Percentiles rank a stretch among this genome's conserved stretches.
These are phyloP conservation scores for Suillus discolor DNA, from an alignment of 768 basidiomycete species.

Conservation along the genomic window DNA sequence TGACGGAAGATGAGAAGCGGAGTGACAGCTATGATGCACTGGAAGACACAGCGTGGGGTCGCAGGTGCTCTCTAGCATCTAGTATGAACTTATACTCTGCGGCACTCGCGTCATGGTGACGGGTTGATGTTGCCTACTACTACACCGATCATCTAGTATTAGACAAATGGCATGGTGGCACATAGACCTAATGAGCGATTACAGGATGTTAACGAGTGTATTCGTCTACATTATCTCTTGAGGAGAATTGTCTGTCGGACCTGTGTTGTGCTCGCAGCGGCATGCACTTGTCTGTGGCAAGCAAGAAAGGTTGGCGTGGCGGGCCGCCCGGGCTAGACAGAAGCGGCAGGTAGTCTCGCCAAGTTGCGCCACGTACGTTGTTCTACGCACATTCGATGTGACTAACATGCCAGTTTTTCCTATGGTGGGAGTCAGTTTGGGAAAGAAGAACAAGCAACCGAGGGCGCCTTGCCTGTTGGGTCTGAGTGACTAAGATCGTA, in stretches of 20 bases:
- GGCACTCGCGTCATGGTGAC: background rate
- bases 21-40: slow-evolving; percentile 6
- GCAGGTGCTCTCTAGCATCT: background rate
- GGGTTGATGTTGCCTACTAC: background rate
- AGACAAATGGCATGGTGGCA: background rate
- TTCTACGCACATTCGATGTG: too few species aligned
- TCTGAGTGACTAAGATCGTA: too few species aligned
- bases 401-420: too few species aligned
- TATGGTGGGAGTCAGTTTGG: too few species aligned
- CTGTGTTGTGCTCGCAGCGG: background rate
- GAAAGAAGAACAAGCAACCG: too few species aligned
- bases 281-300: background rate
- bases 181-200: background rate
- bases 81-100: background rate
- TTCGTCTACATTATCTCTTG: background rate
- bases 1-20: background rate
- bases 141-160: background rate
- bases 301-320: background rate
- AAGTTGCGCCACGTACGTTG: too few species aligned
- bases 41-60: background rate
- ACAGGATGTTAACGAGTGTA: background rate
- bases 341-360: too few species aligned
- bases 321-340: too few species aligned
- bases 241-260: background rate
- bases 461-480: too few species aligned